Evolutionary conservation across 306 rosid species (phyloP), one percentile per base, ranked within the genome.

Genomic region (Citrullus mucosospermus): DNA sequence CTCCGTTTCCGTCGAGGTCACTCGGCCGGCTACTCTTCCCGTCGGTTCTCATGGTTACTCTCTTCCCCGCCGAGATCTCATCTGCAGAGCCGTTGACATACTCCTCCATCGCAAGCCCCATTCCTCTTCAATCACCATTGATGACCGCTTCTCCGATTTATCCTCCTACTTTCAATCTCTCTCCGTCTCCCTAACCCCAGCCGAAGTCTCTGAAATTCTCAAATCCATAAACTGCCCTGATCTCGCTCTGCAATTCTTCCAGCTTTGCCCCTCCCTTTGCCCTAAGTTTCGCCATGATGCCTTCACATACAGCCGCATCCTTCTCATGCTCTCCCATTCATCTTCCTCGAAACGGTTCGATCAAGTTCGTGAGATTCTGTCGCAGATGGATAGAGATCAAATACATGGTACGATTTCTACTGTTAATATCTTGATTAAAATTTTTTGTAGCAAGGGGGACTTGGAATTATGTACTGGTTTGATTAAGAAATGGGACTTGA

Each of bases 201-300:
- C 85, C 12, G 97, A 95, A 84, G 96, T 89, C 83, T 92, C 97
- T 68, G 97, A 92, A 61, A 95, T 95, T 78, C 91, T 95, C 65
- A 91, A 88, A 82, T 80, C 93, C 82, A 81, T 94, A 2, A 89
- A 85, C 74, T 16, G 16, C 82, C 91, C 98, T 20, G 81, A 86
- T 36, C 89, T 95, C 56, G 95, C 98, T 46, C 41, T 90, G 1
- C 85, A 20, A 32, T 95, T 95, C 86, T 95, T 95, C 88, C 92
- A 87, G 0, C 83, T 89, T 12, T 92, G 95, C 86, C 90, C 96
- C 75, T 88, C 97, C 16, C 78, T 88, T 51, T 87, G 84, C 56
- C 91, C 91, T 0, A 57, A 80, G 55, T 92, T 95, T 79, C 91
- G 87, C 11, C 96, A 95, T 9, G 92, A 95, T 61, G 78, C 90